A percentile compares a stretch with the other conserved stretches of the same genome.
Conservation (phyloP, 345 rosid species). For the Alliaria petiolata region DNA sequence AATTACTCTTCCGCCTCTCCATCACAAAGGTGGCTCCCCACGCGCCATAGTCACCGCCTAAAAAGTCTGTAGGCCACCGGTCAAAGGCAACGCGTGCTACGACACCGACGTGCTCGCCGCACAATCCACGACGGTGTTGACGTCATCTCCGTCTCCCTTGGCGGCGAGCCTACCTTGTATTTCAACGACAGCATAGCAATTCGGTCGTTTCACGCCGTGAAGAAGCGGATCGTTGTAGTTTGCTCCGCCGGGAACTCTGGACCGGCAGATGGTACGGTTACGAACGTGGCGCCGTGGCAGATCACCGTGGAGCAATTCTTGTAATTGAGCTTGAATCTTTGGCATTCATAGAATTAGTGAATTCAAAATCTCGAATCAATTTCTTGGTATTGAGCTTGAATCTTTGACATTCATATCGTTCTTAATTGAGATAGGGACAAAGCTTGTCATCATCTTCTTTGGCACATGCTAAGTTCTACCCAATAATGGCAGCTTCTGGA, state of each 20-base stretch:
- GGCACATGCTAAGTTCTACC: slow-evolving; percentile 45
- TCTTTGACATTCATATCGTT: not conserved
- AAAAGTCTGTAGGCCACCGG: slow-evolving; percentile 74
- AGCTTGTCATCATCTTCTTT: slow-evolving; percentile 54
- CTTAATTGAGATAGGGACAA: slow-evolving; percentile 52
- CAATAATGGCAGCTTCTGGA: slow-evolving; percentile 50
- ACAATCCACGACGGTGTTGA: slow-evolving; percentile 84
- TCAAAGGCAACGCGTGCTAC: slow-evolving; percentile 48
- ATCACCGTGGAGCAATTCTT: no score
- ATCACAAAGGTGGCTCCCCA: no score
- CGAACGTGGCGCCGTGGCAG: slow-evolving; percentile 80
- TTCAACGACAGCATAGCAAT: slow-evolving; percentile 62
- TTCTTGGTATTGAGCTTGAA: not conserved
- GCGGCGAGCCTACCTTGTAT: slow-evolving; percentile 40
- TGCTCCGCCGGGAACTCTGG: slow-evolving; percentile 86
- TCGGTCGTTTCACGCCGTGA: slow-evolving; percentile 76
- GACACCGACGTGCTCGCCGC: slow-evolving; percentile 67
- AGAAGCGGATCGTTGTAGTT: slow-evolving; percentile 57
- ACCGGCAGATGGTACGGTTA: slow-evolving; percentile 55
- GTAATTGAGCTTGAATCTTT: no score
- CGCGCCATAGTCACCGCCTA: slow-evolving; percentile 77
- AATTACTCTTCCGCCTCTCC: no score
- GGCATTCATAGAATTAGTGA: no score
- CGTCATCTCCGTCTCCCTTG: slow-evolving; percentile 68
- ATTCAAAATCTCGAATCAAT: no score